Evolutionary conservation across 2,329 filamentous ascomycete genomes (phyloP), one percentile per base, ranked within the genome.

Genomic region (Triangularia setosa): DNA sequence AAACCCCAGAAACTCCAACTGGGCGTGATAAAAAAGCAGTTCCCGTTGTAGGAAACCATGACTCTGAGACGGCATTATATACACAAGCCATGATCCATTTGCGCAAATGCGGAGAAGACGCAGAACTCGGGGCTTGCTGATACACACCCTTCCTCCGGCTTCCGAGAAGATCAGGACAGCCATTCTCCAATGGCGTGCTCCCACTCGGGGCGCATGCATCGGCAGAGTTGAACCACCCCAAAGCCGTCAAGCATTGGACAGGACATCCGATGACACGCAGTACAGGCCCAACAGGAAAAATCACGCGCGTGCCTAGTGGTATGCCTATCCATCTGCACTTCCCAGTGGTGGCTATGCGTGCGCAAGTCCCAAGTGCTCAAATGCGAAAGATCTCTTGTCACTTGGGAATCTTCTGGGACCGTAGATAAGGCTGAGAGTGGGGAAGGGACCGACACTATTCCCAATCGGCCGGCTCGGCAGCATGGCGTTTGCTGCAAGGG

Each of bases 41-140:
- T 9, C n/a, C n/a, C 18, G 11, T 18, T 48, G 40, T 16, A 2
- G 4, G 6, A 48, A 21, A 11, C 40, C 40, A 48, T 48, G 40
- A 48, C 14, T 53, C 44, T 35, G 44, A 33, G n/a, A 55, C 25
- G 18, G 59, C 12, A 25, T 60, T 69, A 69, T 67, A 70, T 65
- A 66, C 27, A 9, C 21, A n/a, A 48, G 40, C 40, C 48, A 11
- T 24, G 48, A 33, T 25, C 14, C 35, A 30, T 71, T 65, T 71
- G 70, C 70, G 70, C 70, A 70, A 70, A 69, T 70, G 70, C 70
- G 70, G 61, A 70, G 59, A 69, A 53, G 12, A 33, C 59, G 58
- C 48, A 62, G 33, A 55, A n/a, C 23, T 28, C 52, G 52, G 52
- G 23, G 60, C 63, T 64, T 55, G 56, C 55, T 56, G 33, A 59